Percentiles rank a stretch among this genome's conserved stretches.
These are phyloP conservation scores for Basidioascus undulatus DNA, from an alignment of 768 basidiomycete species.

Conservation along the genomic window DNA sequence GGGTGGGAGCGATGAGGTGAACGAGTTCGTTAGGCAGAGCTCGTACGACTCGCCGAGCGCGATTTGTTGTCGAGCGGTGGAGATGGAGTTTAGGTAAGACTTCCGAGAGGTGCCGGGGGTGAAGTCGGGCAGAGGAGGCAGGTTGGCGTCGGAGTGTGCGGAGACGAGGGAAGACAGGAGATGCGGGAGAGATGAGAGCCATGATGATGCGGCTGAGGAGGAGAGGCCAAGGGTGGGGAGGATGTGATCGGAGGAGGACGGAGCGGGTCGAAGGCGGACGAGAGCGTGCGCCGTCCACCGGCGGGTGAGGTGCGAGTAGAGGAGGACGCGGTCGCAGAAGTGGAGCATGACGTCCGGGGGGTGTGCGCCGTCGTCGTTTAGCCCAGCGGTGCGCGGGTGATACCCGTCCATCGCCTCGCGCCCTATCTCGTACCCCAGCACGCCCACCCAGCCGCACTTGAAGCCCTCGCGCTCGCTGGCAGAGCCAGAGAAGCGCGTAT, in stretches of 20 bases:
- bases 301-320: conserved; percentile 1
- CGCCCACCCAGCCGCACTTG: conserved; percentile 9
- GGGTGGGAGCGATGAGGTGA: conserved; percentile 2
- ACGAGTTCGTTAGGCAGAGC: conserved; percentile 43
- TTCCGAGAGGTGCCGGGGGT: too few relatives aligned
- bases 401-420: background rate
- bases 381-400: background rate
- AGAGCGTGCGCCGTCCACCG: conserved; percentile 5
- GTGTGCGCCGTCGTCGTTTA: too few relatives aligned
- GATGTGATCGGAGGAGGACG: too few relatives aligned
- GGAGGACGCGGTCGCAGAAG: conserved; percentile 1
- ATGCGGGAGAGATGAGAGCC: too few relatives aligned
- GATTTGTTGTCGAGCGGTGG: too few relatives aligned
- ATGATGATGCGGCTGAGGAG: too few relatives aligned
- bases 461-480: background rate
- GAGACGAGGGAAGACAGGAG: too few relatives aligned
- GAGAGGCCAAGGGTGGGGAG: too few relatives aligned
- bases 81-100: too few relatives aligned
- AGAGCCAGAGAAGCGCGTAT: background rate
- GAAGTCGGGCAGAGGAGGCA: too few relatives aligned
- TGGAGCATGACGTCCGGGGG: conserved; percentile 3
- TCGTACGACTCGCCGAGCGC: conserved; percentile 78
- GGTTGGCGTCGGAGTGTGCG: too few relatives aligned
- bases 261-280: too few relatives aligned
- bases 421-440: conserved; percentile 9